Conservation (phyloP, 1,139 yeast genomes). For the Hansenula anomala region DNA sequence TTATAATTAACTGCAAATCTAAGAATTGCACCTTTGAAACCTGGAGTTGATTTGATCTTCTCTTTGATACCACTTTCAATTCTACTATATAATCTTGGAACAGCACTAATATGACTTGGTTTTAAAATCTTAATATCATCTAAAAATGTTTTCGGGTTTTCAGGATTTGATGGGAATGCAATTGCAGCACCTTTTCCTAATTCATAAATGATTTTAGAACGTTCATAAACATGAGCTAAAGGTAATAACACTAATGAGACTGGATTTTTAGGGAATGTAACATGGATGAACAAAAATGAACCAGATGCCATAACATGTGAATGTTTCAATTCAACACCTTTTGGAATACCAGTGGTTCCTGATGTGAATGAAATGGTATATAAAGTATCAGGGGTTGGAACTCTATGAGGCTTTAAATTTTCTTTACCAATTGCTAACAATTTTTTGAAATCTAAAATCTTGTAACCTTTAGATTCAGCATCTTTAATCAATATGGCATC, state of each 20-base stretch:
- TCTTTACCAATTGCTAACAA: slow-evolving; percentile 35
- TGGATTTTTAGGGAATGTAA: slow-evolving; percentile 20
- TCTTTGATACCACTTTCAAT: slow-evolving; percentile 45
- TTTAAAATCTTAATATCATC: slow-evolving; percentile 42
- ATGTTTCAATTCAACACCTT: slow-evolving; percentile 49
- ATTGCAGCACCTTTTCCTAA: slow-evolving; percentile 32
- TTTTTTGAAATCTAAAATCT: slow-evolving; percentile 16
- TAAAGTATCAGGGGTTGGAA: slow-evolving; percentile 39
- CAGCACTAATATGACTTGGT: slow-evolving; percentile 42
- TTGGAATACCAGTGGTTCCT: slow-evolving; percentile 54
- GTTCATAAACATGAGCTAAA: slow-evolving; percentile 64
- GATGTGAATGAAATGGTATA: slow-evolving; percentile 51
- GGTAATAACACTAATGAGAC: slow-evolving; percentile 42
- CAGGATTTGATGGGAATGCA: slow-evolving; percentile 42
- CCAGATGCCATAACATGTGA: slow-evolving; percentile 38
- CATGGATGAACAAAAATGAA: slow-evolving; percentile 22
- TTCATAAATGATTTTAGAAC: slow-evolving; percentile 27
- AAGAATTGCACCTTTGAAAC: slow-evolving; percentile 20
- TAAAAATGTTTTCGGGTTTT: slow-evolving; percentile 37
- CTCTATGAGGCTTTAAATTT: slow-evolving; percentile 30
- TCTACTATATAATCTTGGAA: slow-evolving; percentile 48
- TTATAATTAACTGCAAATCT: slow-evolving; percentile 22
- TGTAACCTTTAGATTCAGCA: slow-evolving; percentile 16
- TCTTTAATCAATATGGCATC: slow-evolving; percentile 11
- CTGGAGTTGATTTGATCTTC: slow-evolving; percentile 22